Evolutionary conservation across 257 asterid genomes (phyloP).

Genomic region (Eustoma russellianum): DNA sequence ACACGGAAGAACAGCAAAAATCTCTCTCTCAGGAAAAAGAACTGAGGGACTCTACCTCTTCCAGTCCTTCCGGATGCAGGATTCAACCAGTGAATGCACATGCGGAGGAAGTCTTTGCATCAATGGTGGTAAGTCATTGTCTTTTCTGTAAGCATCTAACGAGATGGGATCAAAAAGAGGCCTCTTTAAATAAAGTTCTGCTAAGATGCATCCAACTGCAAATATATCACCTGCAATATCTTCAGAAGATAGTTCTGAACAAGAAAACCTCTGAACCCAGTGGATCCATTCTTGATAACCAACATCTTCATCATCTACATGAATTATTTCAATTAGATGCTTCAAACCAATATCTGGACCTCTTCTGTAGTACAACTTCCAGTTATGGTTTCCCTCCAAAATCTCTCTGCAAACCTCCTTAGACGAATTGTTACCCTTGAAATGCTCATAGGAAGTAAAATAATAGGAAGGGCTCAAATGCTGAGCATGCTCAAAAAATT

Average conservation of each 20-base stretch:
- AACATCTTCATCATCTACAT: constrained; percentile 53
- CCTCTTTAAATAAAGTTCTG: constrained; percentile 70
- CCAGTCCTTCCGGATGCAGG: constrained; percentile 84
- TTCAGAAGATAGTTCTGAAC: constrained; percentile 30
- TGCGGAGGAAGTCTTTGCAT: constrained; percentile 67
- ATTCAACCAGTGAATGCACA: constrained; percentile 50
- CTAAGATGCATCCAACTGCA: constrained; percentile 84
- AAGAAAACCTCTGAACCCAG: constrained; percentile 49
- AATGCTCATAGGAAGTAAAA: constrained; percentile 23
- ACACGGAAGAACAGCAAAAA: too few relatives aligned
- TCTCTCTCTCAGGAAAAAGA: constrained; percentile 5
- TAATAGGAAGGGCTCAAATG: constrained; percentile 55
- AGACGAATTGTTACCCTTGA: constrained; percentile 23
- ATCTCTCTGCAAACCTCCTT: constrained; percentile 24
- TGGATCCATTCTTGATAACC: constrained; percentile 80
- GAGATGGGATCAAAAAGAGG: constrained; percentile 75
- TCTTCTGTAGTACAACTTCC: constrained; percentile 13
- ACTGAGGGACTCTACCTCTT: constrained; percentile 39
- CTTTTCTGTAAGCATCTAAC: constrained; percentile 45
- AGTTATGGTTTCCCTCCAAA: constrained; percentile 21
- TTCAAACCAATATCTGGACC: constrained; percentile 37
- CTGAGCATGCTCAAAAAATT: constrained; percentile 66
- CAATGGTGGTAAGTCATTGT: constrained; percentile 55
- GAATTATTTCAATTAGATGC: constrained; percentile 54
- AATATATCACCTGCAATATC: constrained; percentile 70